A percentile compares a stretch with the other conserved stretches of the same genome.
phyloP scores from a whole-genome alignment of 441 rosid genomes.

The Euphorbia schlechtendalii region DNA sequence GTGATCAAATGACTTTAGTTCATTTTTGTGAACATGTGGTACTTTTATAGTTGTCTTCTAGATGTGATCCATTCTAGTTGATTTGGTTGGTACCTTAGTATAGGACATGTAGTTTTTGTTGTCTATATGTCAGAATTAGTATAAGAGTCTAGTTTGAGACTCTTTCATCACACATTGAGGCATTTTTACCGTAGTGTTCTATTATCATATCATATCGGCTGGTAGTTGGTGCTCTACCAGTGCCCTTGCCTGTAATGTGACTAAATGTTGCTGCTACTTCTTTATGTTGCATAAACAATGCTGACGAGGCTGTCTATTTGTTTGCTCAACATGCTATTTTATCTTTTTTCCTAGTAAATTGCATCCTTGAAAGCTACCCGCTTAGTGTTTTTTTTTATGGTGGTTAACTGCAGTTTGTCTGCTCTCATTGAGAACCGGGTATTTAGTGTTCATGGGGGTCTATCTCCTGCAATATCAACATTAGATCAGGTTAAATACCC shows the following conservation, averaged over 20 bases:
- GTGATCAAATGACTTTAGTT: neutral
- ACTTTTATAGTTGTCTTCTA: neutral
- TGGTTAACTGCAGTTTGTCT: slow-evolving; percentile 52
- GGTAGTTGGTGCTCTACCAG: too few relatives aligned
- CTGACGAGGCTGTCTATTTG: neutral
- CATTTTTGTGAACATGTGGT: neutral
- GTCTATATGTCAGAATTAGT: neutral
- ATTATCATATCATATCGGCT: too few relatives aligned
- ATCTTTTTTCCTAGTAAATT: neutral
- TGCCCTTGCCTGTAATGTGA: neutral
- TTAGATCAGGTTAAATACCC: slow-evolving; percentile 70
- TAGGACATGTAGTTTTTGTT: neutral
- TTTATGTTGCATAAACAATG: neutral
- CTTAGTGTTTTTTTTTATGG: slow-evolving; percentile 12
- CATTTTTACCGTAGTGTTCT: neutral
- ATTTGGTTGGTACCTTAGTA: neutral
- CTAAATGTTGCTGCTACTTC: neutral
- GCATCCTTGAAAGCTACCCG: neutral
- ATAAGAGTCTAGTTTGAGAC: neutral
- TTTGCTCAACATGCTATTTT: neutral
- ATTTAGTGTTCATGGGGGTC: slow-evolving; percentile 92
- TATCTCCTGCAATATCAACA: slow-evolving; percentile 69
- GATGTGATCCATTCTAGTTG: neutral
- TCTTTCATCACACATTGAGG: neutral
- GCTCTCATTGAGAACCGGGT: slow-evolving; percentile 83